Conservation (phyloP, 371 early-diverging fungal species). For the Rhizopus arrhizus region DNA sequence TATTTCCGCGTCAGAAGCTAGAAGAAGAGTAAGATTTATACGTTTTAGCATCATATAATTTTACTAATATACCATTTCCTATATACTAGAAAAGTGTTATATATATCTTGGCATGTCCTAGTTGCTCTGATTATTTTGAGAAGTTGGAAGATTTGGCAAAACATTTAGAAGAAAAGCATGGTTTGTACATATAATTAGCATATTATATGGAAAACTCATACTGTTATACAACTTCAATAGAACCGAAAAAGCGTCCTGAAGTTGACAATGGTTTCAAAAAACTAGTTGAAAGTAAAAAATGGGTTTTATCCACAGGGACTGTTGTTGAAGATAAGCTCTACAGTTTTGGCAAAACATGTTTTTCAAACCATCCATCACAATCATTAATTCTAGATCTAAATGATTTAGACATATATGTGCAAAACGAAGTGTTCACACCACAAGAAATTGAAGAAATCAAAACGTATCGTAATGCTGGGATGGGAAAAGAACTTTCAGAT, state of each 20-base stretch:
- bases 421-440: slow-evolving; percentile 5
- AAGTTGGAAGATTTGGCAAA: too few relatives aligned
- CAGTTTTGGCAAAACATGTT: slow-evolving; percentile 3
- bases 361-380: slow-evolving; percentile 6
- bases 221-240: slow-evolving; percentile 7
- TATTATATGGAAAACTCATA: too few relatives aligned
- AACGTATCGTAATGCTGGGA: neutral
- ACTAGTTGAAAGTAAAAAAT: neutral
- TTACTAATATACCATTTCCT: too few relatives aligned
- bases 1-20: too few relatives aligned
- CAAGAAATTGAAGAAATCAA: slow-evolving; percentile 6
- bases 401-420: neutral
- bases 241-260: slow-evolving; percentile 10
- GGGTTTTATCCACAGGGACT: slow-evolving; percentile 9
- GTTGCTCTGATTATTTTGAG: too few relatives aligned
- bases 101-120: too few relatives aligned
- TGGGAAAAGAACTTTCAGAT: slow-evolving; percentile 2
- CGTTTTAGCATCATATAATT: too few relatives aligned
- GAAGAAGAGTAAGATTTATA: too few relatives aligned
- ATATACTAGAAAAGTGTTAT: too few relatives aligned
- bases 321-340: slow-evolving; percentile 8
- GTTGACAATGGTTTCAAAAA: slow-evolving; percentile 15
- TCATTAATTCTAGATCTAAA: slow-evolving; percentile 6
- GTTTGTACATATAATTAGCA: too few relatives aligned
- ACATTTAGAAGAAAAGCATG: too few relatives aligned